Evolutionary conservation across 2,329 filamentous ascomycete genomes (phyloP).

Genomic region (Trichoderma harzianum): DNA sequence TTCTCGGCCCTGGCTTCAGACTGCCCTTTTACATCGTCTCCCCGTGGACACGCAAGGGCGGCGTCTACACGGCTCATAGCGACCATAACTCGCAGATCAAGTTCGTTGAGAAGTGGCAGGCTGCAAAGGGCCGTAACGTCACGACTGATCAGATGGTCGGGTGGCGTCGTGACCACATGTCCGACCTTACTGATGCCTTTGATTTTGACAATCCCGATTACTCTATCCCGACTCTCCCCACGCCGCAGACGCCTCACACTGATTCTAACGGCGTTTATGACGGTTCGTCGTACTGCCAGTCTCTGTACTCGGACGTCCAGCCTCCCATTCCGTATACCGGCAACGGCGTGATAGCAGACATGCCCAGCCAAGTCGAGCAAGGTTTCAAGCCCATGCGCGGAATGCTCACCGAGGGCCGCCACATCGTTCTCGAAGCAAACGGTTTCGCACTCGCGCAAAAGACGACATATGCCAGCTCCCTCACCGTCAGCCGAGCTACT

Average conservation of each 20-base stretch:
- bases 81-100: slow-evolving; percentile 55
- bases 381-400: slow-evolving; percentile 53
- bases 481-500: background rate
- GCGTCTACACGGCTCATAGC: slow-evolving; percentile 52
- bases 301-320: slow-evolving; percentile 33
- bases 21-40: slow-evolving; percentile 55
- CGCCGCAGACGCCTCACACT: slow-evolving; percentile 40
- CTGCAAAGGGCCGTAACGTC: slow-evolving; percentile 39
- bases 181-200: slow-evolving; percentile 36
- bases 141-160: slow-evolving; percentile 28
- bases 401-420: slow-evolving; percentile 52
- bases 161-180: slow-evolving; percentile 34
- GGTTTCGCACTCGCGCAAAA: slow-evolving; percentile 40
- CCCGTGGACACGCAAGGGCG: slow-evolving; percentile 51
- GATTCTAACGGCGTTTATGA: slow-evolving; percentile 42
- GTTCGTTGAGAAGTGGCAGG: slow-evolving; percentile 49
- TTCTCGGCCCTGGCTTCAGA: slow-evolving; percentile 39
- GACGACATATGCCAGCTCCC: slow-evolving; percentile 26
- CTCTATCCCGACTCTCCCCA: slow-evolving; percentile 45
- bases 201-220: slow-evolving; percentile 50
- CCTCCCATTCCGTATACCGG: slow-evolving; percentile 48
- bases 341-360: slow-evolving; percentile 33
- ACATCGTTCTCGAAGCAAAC: slow-evolving; percentile 47
- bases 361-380: slow-evolving; percentile 44
- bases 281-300: slow-evolving; percentile 43